Evolutionary conservation across 148 eudicot species (phyloP).

Genomic region (Arctostaphylos glauca): DNA sequence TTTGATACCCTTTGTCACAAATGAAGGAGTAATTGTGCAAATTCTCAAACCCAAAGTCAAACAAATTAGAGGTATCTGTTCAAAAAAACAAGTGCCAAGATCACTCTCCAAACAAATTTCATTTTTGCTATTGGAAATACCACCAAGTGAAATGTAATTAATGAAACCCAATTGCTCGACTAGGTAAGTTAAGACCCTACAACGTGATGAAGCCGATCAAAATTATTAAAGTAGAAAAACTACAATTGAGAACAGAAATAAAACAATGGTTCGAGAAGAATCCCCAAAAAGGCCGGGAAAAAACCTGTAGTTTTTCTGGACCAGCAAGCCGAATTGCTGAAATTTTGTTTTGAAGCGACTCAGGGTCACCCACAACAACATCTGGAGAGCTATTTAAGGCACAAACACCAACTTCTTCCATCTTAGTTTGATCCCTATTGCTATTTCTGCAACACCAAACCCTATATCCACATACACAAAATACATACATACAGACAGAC

Average conservation of each 20-base stretch:
- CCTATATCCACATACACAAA: slow-evolving; percentile 1
- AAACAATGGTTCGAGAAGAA: neutral
- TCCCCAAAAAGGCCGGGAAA: neutral
- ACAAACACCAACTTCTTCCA: slow-evolving; percentile 14
- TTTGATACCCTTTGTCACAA: neutral
- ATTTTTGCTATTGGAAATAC: neutral
- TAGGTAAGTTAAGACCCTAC: neutral
- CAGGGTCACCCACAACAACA: slow-evolving; percentile 45
- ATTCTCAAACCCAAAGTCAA: neutral
- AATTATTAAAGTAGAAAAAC: neutral
- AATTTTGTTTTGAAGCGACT: slow-evolving; percentile 48
- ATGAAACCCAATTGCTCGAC: neutral
- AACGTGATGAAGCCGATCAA: neutral
- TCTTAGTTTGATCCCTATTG: slow-evolving; percentile 5
- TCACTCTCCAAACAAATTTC: neutral
- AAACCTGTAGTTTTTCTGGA: slow-evolving; percentile 75
- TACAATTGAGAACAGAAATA: neutral
- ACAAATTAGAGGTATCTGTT: neutral
- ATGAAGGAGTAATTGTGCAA: neutral
- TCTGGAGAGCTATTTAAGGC: slow-evolving; percentile 19
- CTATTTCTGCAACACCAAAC: slow-evolving; percentile 18
- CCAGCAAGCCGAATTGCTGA: slow-evolving; percentile 57
- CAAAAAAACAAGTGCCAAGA: neutral
- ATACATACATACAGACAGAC: neutral
- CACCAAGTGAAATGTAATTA: neutral